Evolutionary conservation across 208 protist genomes (phyloP).

Genomic region (Trypanosoma caninum): DNA sequence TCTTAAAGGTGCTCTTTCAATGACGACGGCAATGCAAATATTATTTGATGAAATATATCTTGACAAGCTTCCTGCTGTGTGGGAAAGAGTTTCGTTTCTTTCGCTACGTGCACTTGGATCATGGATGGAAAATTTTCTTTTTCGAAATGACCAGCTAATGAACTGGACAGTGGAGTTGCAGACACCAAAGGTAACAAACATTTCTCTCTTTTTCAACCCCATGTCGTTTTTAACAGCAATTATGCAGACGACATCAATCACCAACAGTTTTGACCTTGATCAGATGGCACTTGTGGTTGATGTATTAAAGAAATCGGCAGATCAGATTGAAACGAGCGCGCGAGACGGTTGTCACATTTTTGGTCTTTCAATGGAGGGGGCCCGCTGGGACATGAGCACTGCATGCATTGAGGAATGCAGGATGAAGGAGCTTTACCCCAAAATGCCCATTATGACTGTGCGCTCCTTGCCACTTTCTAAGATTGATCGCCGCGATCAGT

Average conservation of each 20-base stretch:
- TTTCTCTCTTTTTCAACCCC: constrained; percentile 98
- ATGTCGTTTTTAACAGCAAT: constrained; percentile 99
- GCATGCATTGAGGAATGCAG: constrained; percentile 92
- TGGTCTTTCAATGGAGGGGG: constrained; percentile 97
- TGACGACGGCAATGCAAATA: constrained; percentile 90
- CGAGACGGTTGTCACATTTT: constrained; percentile 97
- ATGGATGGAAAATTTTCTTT: constrained; percentile 96
- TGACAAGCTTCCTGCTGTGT: constrained; percentile 93
- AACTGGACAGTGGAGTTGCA: constrained; percentile 93
- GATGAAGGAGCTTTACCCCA: constrained; percentile 94
- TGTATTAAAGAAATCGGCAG: constrained; percentile 95
- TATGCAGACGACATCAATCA: constrained; percentile 97
- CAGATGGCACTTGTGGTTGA: constrained; percentile 94
- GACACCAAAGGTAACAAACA: constrained; percentile 94
- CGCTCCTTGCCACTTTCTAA: constrained; percentile 90
- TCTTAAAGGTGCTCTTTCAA: constrained; percentile 93
- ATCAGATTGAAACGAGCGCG: constrained; percentile 92
- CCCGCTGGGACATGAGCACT: constrained; percentile 93
- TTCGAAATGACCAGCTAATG: constrained; percentile 93
- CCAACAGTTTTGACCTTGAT: constrained; percentile 97
- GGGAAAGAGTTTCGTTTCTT: constrained; percentile 96
- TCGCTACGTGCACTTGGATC: constrained; percentile 91
- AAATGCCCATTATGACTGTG: constrained; percentile 94
- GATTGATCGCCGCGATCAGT: constrained; percentile 93
- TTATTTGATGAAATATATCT: constrained; percentile 92